These are phyloP conservation scores for Strobilomyces dryophilus DNA, from an alignment of 768 basidiomycete species.

Conservation along the genomic window DNA sequence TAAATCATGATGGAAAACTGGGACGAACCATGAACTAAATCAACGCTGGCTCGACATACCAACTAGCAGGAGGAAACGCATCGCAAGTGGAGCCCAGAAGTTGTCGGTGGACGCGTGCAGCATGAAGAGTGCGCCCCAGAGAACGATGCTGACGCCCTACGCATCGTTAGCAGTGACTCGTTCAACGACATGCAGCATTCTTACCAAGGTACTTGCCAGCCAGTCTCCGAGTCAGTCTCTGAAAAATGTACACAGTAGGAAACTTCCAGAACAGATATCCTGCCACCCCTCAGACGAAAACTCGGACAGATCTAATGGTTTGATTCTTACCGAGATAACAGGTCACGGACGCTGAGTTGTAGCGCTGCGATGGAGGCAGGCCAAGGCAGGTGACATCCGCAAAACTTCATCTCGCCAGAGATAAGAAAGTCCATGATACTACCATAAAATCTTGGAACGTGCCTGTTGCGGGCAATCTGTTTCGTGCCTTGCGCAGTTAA, in stretches of 20 bases:
- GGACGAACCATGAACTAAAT: background rate
- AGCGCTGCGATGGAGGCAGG: conserved; percentile 37
- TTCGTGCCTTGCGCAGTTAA: conserved; percentile 63
- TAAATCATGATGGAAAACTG: background rate
- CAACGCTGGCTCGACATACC: conserved; percentile 34
- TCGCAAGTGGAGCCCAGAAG: conserved; percentile 59
- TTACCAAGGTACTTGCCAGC: conserved; percentile 63
- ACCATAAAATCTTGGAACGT: conserved; percentile 27
- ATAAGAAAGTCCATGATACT: conserved; percentile 70
- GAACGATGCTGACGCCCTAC: conserved; percentile 50
- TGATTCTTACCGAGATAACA: conserved; percentile 53
- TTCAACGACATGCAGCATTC: conserved; percentile 1
- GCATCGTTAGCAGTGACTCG: background rate
- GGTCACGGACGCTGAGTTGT: conserved; percentile 60
- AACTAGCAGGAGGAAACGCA: conserved; percentile 47
- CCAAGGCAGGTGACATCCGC: background rate
- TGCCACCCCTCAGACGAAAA: conserved; percentile 16
- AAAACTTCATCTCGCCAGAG: conserved; percentile 44
- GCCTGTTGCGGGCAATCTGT: background rate
- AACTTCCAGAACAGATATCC: conserved; percentile 62
- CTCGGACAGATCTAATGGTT: background rate
- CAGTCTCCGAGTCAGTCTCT: conserved; percentile 51
- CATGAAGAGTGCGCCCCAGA: conserved; percentile 60
- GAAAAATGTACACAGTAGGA: conserved; percentile 61
- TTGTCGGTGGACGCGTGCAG: conserved; percentile 53